Base-by-base conservation (phyloP, 345 rosid genomes). In the Viola odorata region DNA sequence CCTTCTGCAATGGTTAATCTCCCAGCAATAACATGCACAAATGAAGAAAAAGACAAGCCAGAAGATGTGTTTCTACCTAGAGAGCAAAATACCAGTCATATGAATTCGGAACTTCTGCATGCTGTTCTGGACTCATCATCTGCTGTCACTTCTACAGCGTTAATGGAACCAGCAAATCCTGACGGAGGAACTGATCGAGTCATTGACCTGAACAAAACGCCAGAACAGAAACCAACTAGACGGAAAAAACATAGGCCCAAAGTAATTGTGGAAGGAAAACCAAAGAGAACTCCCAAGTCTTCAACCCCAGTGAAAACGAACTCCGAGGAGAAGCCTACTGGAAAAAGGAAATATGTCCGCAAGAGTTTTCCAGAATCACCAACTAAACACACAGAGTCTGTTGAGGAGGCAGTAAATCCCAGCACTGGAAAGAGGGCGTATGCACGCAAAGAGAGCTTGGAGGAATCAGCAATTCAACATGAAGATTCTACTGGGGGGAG, bases 201-300 rank as follows among this genome's bases (percentile, higher is more conserved):
- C 61, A 76, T 85, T 52, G 96, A 86, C 71, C 85, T 86, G 57
- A 88, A 91, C 36, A 77, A 66, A 77, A 89, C 96, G 37, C 98
- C 96, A 5, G 83, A 82, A 58, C 77, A 69, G 78, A 86, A 82
- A 74, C 69, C 73, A 48, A 78, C 85, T 17, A 89, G 80, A 72
- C 67, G 83, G 73, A 89, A 64, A 74, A 91, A 87, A 78, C 84
- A 84, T 81, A 82, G 90, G 81, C 95, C 98, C 2, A 91, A 89
- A 76, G 96, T 89, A 60, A 42, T 82, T 15, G 52, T 5, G 63
- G 89, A 89, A 80, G 88, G 79, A 63, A 82, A 84, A 73, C 78
- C 82, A 57, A 80, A 72, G 51, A 79, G 74, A 66, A 65, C 77
- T 42, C 73, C 74, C 49, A 77, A 83, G 61, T 63, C 86, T 14